phyloP scores from a whole-genome alignment of 192 early-diverging fungal genomes.

The Coemansia reversa region DNA sequence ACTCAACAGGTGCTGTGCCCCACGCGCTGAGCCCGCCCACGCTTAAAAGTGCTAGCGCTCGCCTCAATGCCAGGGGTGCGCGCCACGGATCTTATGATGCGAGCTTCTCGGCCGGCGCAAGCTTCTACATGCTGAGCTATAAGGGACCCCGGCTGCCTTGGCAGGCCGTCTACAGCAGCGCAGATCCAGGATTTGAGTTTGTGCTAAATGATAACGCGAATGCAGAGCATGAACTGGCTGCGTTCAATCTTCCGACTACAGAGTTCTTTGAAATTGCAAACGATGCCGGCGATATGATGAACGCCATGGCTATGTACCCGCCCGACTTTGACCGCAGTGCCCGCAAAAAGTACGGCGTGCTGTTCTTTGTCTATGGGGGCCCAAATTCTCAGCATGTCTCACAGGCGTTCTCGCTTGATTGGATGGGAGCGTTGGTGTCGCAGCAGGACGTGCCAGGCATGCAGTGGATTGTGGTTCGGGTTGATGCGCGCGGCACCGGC shows the following conservation, averaged over 20 bases:
- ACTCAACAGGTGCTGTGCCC: conserved; percentile 9
- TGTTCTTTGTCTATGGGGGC: conserved; percentile 89
- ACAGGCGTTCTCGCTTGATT: conserved; percentile 66
- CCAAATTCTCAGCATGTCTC: conserved; percentile 83
- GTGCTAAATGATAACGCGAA: conserved; percentile 60
- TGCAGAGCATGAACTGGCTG: conserved; percentile 49
- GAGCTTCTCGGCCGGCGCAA: conserved; percentile 68
- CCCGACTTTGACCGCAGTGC: conserved; percentile 69
- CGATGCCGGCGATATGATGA: conserved; percentile 61
- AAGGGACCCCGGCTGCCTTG: conserved; percentile 82
- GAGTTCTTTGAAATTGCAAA: conserved; percentile 51
- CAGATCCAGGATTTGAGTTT: conserved; percentile 55
- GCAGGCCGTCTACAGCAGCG: conserved; percentile 63
- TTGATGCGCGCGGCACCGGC: conserved; percentile 91
- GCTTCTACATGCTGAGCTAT: conserved; percentile 77
- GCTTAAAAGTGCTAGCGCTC: conserved; percentile 18
- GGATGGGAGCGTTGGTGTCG: conserved; percentile 66
- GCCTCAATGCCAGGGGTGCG: conserved; percentile 19
- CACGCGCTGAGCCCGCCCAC: conserved; percentile 40
- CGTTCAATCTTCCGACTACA: conserved; percentile 62
- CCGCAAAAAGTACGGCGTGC: conserved; percentile 75
- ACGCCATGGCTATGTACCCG: conserved; percentile 79
- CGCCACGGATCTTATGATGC: conserved; percentile 60
- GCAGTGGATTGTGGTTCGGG: conserved; percentile 67
- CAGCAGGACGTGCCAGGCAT: conserved; percentile 56